Percentiles rank a stretch among this genome's conserved stretches.
Evolutionary conservation across 1,284 basidiomycete species (phyloP).

Genomic region (Coniferiporia weirii): DNA sequence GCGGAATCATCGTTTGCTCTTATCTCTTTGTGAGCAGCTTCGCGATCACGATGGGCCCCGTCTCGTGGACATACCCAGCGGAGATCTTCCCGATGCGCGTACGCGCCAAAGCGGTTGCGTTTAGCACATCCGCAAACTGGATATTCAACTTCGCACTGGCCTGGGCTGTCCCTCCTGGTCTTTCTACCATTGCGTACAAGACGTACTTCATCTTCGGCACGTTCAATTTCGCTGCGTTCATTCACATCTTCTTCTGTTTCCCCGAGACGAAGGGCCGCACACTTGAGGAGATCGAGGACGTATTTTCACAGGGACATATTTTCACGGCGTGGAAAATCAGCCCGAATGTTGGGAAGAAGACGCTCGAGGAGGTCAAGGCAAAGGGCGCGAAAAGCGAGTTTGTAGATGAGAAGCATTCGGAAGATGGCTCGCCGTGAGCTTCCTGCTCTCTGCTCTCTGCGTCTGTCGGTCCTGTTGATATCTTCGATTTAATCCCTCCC

Average conservation of each 20-base stretch:
- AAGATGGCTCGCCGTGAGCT: slow-evolving; percentile 2
- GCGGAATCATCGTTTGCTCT: slow-evolving; percentile 69
- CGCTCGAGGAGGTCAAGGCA: slow-evolving; percentile 39
- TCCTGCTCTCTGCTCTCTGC: not conserved
- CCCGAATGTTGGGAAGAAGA: slow-evolving; percentile 58
- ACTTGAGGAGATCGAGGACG: slow-evolving; percentile 72
- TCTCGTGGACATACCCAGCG: slow-evolving; percentile 25
- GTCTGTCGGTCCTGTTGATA: too few relatives aligned
- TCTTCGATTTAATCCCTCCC: too few relatives aligned
- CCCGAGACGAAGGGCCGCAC: slow-evolving; percentile 69
- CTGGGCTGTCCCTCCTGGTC: slow-evolving; percentile 55
- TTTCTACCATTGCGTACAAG: slow-evolving; percentile 33
- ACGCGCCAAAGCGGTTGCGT: not conserved
- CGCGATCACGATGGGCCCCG: slow-evolving; percentile 70
- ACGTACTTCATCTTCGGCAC: slow-evolving; percentile 69
- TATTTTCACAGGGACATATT: slow-evolving; percentile 63
- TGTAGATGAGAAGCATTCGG: slow-evolving; percentile 16
- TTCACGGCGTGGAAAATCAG: slow-evolving; percentile 71
- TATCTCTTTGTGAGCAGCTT: slow-evolving; percentile 73
- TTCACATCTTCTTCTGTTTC: slow-evolving; percentile 71
- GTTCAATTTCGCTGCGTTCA: slow-evolving; percentile 67
- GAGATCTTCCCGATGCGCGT: not conserved
- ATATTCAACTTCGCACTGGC: slow-evolving; percentile 70
- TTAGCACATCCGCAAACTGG: slow-evolving; percentile 52
- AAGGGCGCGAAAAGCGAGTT: not conserved